These are phyloP conservation scores for Torulaspora delbrueckii DNA, from an alignment of 805 yeast species.

Conservation along the genomic window DNA sequence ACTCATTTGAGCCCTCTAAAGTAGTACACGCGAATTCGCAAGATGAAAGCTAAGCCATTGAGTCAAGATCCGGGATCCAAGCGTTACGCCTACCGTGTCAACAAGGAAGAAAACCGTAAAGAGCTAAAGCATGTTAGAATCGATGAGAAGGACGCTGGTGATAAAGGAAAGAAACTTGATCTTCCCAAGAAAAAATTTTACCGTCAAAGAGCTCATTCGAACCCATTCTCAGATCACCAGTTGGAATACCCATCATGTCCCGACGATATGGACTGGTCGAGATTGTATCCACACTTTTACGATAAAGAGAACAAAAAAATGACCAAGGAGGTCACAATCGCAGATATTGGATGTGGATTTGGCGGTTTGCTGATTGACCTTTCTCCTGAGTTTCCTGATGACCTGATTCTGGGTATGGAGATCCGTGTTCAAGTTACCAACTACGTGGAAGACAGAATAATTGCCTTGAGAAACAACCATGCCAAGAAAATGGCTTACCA, in stretches of 20 bases:
- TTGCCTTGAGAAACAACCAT: constrained; percentile 63
- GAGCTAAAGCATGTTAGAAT: constrained; percentile 45
- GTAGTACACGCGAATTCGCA: not conserved
- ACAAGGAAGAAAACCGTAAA: constrained; percentile 48
- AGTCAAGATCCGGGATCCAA: constrained; percentile 30
- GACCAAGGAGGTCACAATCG: constrained; percentile 66
- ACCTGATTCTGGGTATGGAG: constrained; percentile 88
- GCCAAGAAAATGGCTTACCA: constrained; percentile 47
- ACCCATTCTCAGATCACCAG: constrained; percentile 93
- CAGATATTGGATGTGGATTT: constrained; percentile 97
- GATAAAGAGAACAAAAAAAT: constrained; percentile 41
- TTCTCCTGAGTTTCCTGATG: constrained; percentile 70
- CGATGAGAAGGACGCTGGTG: constrained; percentile 31
- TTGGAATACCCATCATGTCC: constrained; percentile 85
- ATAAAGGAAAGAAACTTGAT: constrained; percentile 34
- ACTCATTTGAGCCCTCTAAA: not conserved
- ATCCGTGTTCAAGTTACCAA: constrained; percentile 96
- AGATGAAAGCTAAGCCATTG: constrained; percentile 26
- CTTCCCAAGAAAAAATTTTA: constrained; percentile 83
- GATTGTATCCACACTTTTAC: constrained; percentile 59
- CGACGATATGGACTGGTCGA: constrained; percentile 79
- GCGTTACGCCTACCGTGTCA: constrained; percentile 39
- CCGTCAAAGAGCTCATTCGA: constrained; percentile 96
- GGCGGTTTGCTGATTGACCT: constrained; percentile 85
- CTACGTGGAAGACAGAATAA: constrained; percentile 90